These are phyloP conservation scores for Komagataella populi DNA, from an alignment of 805 yeast genomes.

Conservation along the genomic window DNA sequence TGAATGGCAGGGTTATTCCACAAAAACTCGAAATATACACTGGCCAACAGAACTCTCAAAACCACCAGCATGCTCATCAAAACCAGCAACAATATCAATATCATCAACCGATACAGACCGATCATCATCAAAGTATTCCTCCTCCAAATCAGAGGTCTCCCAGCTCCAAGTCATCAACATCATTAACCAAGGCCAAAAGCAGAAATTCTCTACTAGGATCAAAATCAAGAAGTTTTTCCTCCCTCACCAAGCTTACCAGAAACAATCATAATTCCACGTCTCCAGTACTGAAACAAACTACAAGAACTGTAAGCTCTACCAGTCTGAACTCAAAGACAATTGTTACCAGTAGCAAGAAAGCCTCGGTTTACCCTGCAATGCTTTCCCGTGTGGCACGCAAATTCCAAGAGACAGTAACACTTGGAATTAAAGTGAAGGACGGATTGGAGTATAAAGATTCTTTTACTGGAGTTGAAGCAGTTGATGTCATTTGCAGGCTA, in stretches of 20 bases:
- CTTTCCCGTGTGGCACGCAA: conserved; percentile 73
- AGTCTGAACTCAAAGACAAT: conserved; percentile 28
- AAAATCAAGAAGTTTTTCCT: conserved; percentile 32
- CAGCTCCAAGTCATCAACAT: background rate
- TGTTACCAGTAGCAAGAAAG: conserved; percentile 34
- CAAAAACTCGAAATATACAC: conserved; percentile 26
- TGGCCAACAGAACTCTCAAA: background rate
- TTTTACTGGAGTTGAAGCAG: conserved; percentile 89
- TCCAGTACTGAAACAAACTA: conserved; percentile 15
- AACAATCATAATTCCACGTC: conserved; percentile 21
- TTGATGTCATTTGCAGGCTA: conserved; percentile 75
- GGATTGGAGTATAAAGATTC: conserved; percentile 88
- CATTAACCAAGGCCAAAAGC: background rate
- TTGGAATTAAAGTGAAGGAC: conserved; percentile 76
- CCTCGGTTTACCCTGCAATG: conserved; percentile 81
- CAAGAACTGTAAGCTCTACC: conserved; percentile 10
- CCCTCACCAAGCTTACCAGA: conserved; percentile 16
- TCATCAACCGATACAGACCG: background rate
- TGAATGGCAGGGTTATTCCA: conserved; percentile 30
- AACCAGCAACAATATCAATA: background rate
- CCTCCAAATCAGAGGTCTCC: background rate
- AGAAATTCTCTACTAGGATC: conserved; percentile 16
- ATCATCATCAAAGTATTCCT: conserved; percentile 1
- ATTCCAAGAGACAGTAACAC: conserved; percentile 54
- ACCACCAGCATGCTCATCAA: background rate